phyloP scores from a whole-genome alignment of 2,329 filamentous ascomycete genomes.

The Proliferodiscus dingleyae region DNA sequence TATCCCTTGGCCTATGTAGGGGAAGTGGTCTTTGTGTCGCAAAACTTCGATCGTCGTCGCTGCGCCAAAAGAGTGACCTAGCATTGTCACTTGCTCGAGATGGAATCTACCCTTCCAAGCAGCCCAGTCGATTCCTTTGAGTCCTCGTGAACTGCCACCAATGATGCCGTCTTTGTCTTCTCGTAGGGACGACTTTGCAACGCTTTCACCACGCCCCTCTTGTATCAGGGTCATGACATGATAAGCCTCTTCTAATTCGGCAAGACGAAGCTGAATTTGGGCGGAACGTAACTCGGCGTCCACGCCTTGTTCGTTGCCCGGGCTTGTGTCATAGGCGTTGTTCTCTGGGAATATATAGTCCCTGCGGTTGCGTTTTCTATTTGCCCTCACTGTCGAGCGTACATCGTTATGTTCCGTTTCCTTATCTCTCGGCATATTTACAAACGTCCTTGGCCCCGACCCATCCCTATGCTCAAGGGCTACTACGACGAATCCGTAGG shows the following conservation, averaged over 20 bases:
- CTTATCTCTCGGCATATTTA: constrained; percentile 48
- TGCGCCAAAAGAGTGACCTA: constrained; percentile 64
- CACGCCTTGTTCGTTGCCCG: constrained; percentile 54
- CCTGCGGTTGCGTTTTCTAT: constrained; percentile 41
- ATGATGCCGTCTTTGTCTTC: constrained; percentile 45
- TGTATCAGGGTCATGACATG: constrained; percentile 51
- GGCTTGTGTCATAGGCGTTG: constrained; percentile 45
- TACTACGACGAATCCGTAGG: constrained; percentile 60
- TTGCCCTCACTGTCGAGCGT: constrained; percentile 32
- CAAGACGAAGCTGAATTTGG: constrained; percentile 57
- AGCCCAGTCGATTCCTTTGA: constrained; percentile 51
- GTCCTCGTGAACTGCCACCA: constrained; percentile 53
- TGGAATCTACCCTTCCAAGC: constrained; percentile 53
- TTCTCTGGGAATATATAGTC: constrained; percentile 61
- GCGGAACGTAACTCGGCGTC: constrained; percentile 55
- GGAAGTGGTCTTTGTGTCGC: constrained; percentile 47
- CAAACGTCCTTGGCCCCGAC: constrained; percentile 54
- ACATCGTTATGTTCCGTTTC: constrained; percentile 31
- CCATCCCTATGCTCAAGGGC: constrained; percentile 63
- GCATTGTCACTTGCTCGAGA: constrained; percentile 52
- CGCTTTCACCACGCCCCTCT: constrained; percentile 45
- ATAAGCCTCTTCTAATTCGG: constrained; percentile 61
- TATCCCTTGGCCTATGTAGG: constrained; percentile 57
- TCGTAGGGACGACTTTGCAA: constrained; percentile 49
- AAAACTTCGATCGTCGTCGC: constrained; percentile 59